Evolutionary conservation across 768 basidiomycete genomes (phyloP), one percentile per base, ranked within the genome.

Genomic region (Trametes villosa): DNA sequence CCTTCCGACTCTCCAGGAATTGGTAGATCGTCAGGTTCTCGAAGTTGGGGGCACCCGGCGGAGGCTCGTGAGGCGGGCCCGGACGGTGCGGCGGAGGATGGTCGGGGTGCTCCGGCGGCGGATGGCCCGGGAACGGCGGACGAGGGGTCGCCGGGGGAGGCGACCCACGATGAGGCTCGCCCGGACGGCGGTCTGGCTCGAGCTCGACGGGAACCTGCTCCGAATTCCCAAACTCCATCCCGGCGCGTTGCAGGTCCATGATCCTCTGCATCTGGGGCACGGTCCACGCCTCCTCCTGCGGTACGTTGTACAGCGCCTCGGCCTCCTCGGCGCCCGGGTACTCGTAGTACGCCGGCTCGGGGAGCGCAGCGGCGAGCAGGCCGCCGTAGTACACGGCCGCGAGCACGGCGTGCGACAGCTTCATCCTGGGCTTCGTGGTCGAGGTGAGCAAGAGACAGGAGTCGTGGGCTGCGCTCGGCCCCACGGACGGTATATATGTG

Each of bases 21-120:
- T 75, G 68, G 42, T 72, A 75, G 48, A 74, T 67, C 0, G 72
- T 73, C n/a, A n/a, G n/a, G n/a, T n/a, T n/a, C n/a, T n/a, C n/a
- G n/a, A 20, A 24, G 4, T 40, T 8, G 33, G 44, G 53, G 3
- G 36, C 44, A n/a, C n/a, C n/a, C n/a, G n/a, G n/a, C n/a, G n/a
- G n/a, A n/a, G n/a, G 11, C 27, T n/a, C 27, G 2, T 15, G 33
- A 1, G 52, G 55, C 24, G 13, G 3, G n/a, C n/a, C 24, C 8
- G 55, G 52, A 5, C 56, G 50, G 26, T 18, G 20, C 2, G 26
- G 42, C 30, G 31, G 53, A 30, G 31, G 44, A 13, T 22, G 41
- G 30, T 20, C 20, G 2, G 58, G 49, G 2, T 3, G 42, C n/a
- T n/a, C 31, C 8, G 50, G 34, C 11, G 15, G 27, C 27, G 46